phyloP scores from a whole-genome alignment of 2,329 filamentous ascomycete species.

The Scorias spongiosa region DNA sequence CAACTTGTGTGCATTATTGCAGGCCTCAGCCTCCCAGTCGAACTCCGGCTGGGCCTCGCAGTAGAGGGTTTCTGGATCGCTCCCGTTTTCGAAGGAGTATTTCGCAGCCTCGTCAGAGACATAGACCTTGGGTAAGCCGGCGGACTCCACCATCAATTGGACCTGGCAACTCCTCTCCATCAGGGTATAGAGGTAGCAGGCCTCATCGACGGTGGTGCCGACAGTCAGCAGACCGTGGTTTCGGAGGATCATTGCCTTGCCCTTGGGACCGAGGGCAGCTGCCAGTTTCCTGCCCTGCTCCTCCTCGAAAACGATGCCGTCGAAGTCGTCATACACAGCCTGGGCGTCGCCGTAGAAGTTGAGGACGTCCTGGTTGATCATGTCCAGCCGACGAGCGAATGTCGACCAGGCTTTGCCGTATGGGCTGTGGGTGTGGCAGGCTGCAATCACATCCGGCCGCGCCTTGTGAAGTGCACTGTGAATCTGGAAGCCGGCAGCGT shows the following conservation, averaged over 20 bases:
- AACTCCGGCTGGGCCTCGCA: conserved; percentile 39
- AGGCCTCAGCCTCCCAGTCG: conserved; percentile 24
- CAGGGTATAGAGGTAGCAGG: conserved; percentile 52
- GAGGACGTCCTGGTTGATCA: conserved; percentile 54
- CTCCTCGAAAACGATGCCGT: conserved; percentile 46
- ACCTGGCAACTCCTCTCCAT: conserved; percentile 55
- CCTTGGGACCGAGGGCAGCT: conserved; percentile 44
- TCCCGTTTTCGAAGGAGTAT: conserved; percentile 36
- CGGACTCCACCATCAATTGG: conserved; percentile 54
- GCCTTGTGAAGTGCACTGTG: conserved; percentile 28
- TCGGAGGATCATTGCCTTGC: conserved; percentile 47
- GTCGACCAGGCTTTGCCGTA: conserved; percentile 53
- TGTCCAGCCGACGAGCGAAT: conserved; percentile 50
- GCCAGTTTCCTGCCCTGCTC: conserved; percentile 53
- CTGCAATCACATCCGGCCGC: conserved; percentile 45
- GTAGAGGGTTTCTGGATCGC: conserved; percentile 34
- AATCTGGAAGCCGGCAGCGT: conserved; percentile 27
- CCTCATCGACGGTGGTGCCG: conserved; percentile 58
- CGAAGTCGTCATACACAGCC: conserved; percentile 35
- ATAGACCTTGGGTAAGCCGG: conserved; percentile 37
- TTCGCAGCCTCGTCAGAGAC: conserved; percentile 41
- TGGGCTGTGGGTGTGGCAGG: conserved; percentile 54
- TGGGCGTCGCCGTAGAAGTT: conserved; percentile 49
- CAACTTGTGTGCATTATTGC: not conserved
- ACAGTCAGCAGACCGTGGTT: conserved; percentile 62